phyloP scores from a whole-genome alignment of 2,329 filamentous ascomycete species.

The Trichophyton simii region DNA sequence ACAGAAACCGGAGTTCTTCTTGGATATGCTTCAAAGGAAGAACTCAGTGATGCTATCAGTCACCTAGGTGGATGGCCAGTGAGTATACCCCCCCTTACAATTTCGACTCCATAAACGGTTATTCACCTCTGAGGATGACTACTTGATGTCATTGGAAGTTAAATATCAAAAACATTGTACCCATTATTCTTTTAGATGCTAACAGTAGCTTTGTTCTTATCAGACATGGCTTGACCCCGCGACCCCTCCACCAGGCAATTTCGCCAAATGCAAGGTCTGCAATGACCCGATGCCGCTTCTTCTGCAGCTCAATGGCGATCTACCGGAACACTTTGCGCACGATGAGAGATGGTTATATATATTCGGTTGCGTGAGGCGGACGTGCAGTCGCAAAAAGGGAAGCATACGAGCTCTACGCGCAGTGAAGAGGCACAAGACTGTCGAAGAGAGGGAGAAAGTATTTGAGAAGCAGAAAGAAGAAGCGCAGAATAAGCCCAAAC shows the following conservation, averaged over 20 bases:
- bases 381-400: slow-evolving; percentile 70
- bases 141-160: not conserved
- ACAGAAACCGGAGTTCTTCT: slow-evolving; percentile 68
- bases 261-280: slow-evolving; percentile 81
- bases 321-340: slow-evolving; percentile 72
- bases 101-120: not conserved
- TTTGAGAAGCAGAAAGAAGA: slow-evolving; percentile 14
- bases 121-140: not conserved
- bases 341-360: slow-evolving; percentile 84
- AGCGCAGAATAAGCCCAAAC: slow-evolving; percentile 17
- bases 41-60: slow-evolving; percentile 70
- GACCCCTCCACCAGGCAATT: slow-evolving; percentile 57
- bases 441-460: slow-evolving; percentile 18
- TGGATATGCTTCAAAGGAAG: slow-evolving; percentile 73
- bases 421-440: slow-evolving; percentile 39
- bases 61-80: slow-evolving; percentile 80
- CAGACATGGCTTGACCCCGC: slow-evolving; percentile 74
- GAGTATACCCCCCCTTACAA: slow-evolving; percentile 27
- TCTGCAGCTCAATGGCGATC: slow-evolving; percentile 79
- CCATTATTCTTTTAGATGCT: not conserved
- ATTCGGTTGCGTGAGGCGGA: slow-evolving; percentile 64
- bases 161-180: not conserved
- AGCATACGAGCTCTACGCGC: slow-evolving; percentile 66
- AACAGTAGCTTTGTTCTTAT: not conserved
- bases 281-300: slow-evolving; percentile 71